These are phyloP conservation scores for Fusarium tupiense DNA, from an alignment of 2,329 filamentous ascomycete species.

Conservation along the genomic window DNA sequence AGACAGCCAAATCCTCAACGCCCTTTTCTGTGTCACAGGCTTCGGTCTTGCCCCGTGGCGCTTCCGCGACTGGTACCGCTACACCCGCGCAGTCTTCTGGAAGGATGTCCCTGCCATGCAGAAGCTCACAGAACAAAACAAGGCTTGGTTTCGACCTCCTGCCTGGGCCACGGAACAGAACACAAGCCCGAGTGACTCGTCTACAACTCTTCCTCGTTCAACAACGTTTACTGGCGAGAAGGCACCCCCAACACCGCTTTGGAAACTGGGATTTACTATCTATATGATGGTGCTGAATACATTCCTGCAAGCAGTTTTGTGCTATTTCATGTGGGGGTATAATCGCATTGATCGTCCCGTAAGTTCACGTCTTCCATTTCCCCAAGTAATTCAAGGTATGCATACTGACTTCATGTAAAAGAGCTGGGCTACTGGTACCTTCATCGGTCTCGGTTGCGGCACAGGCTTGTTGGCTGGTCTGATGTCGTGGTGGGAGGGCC, in stretches of 20 bases:
- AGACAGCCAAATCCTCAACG: slow-evolving; percentile 81
- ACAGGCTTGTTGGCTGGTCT: neutral
- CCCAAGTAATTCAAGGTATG: rapidly evolving
- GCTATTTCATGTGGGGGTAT: neutral
- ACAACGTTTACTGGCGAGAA: neutral
- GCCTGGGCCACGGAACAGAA: neutral
- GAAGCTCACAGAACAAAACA: neutral
- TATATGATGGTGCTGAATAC: slow-evolving; percentile 2
- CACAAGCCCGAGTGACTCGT: neutral
- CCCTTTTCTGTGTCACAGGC: slow-evolving; percentile 85
- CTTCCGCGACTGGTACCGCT: slow-evolving; percentile 63
- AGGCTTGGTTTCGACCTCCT: slow-evolving; percentile 1
- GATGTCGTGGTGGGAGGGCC: slow-evolving; percentile 1
- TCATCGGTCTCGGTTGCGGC: neutral
- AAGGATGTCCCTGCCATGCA: neutral
- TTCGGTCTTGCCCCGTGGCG: slow-evolving; percentile 87
- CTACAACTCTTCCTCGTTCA: neutral
- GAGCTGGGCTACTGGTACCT: neutral
- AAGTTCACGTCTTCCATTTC: neutral
- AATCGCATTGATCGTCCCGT: neutral
- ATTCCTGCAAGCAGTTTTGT: neutral
- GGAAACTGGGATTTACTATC: neutral
- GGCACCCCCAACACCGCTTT: neutral
- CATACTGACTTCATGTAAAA: neutral
- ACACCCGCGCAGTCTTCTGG: neutral